Conservation (phyloP, 1,284 basidiomycete genomes). For the Apiotrichum gracile region DNA sequence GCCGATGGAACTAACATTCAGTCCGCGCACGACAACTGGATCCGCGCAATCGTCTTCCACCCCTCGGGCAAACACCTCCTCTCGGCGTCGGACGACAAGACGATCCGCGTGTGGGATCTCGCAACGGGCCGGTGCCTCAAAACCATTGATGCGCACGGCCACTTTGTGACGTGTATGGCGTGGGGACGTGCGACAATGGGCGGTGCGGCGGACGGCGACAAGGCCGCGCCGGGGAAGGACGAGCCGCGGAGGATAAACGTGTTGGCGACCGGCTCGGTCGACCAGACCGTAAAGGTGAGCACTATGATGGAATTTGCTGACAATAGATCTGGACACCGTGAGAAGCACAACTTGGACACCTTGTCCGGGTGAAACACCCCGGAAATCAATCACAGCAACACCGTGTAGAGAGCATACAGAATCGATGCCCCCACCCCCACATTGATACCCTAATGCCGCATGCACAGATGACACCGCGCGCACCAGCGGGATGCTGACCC, state of each 20-base stretch:
- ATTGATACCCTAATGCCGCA: slow-evolving; percentile 5
- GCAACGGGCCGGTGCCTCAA: slow-evolving; percentile 69
- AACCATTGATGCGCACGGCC: slow-evolving; percentile 76
- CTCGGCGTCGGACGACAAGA: slow-evolving; percentile 85
- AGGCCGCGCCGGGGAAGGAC: slow-evolving; percentile 35
- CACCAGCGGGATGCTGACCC: too few relatives aligned
- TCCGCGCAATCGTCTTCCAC: slow-evolving; percentile 75
- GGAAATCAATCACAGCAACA: background rate
- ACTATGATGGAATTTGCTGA: background rate
- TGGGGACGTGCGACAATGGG: slow-evolving; percentile 64
- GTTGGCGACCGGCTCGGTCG: slow-evolving; percentile 71
- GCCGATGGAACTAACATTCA: slow-evolving; percentile 28
- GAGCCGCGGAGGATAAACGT: slow-evolving; percentile 65
- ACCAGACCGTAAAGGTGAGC: slow-evolving; percentile 55
- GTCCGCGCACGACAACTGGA: slow-evolving; percentile 78
- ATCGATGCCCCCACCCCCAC: slow-evolving; percentile 2
- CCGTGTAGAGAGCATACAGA: slow-evolving; percentile 3
- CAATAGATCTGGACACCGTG: slow-evolving; percentile 5
- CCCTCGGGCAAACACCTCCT: slow-evolving; percentile 78
- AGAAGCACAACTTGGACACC: background rate
- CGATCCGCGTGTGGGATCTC: slow-evolving; percentile 82
- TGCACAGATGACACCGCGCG: slow-evolving; percentile 1
- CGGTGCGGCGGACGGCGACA: slow-evolving; percentile 20
- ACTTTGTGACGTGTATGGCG: slow-evolving; percentile 74
- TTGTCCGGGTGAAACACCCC: too few relatives aligned